A percentile compares a stretch with the other conserved stretches of the same genome.
phyloP scores from a whole-genome alignment of 2,329 filamentous ascomycete species.

The Didymella lethalis region DNA sequence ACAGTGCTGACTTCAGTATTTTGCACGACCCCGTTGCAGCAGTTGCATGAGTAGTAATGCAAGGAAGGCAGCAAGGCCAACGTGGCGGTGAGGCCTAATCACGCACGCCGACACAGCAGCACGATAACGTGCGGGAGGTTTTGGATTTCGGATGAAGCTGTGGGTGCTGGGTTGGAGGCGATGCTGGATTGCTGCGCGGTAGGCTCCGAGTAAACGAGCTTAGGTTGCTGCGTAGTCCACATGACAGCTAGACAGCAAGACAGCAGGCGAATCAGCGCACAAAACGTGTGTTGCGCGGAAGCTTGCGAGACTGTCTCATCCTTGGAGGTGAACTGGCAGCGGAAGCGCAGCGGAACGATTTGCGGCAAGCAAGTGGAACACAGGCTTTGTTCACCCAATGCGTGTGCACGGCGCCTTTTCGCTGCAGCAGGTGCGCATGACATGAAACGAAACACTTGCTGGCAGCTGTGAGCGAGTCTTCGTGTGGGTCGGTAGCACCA shows the following conservation, averaged over 20 bases:
- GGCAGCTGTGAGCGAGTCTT: background rate
- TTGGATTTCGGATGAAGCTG: background rate
- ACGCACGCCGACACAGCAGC: background rate
- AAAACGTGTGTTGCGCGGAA: background rate
- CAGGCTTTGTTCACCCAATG: background rate
- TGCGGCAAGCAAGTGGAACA: slow-evolving; percentile 10
- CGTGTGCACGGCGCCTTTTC: background rate
- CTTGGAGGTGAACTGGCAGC: slow-evolving; percentile 11
- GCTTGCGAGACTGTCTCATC: background rate
- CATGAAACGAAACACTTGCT: slow-evolving; percentile 3
- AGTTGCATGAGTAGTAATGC: background rate
- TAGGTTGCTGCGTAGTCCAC: background rate
- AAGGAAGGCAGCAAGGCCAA: background rate
- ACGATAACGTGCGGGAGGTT: background rate
- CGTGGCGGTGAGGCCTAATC: slow-evolving; percentile 17
- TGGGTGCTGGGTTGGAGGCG: background rate
- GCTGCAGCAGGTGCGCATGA: background rate
- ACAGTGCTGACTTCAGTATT: slow-evolving; percentile 2
- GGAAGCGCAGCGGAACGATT: slow-evolving; percentile 2
- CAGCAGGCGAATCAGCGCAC: slow-evolving; percentile 1
- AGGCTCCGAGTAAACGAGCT: background rate
- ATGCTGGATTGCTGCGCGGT: background rate
- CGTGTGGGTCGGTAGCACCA: background rate
- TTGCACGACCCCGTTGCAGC: background rate
- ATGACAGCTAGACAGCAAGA: background rate